phyloP scores from a whole-genome alignment of 805 yeast species.

The Barnettozyma californica region DNA sequence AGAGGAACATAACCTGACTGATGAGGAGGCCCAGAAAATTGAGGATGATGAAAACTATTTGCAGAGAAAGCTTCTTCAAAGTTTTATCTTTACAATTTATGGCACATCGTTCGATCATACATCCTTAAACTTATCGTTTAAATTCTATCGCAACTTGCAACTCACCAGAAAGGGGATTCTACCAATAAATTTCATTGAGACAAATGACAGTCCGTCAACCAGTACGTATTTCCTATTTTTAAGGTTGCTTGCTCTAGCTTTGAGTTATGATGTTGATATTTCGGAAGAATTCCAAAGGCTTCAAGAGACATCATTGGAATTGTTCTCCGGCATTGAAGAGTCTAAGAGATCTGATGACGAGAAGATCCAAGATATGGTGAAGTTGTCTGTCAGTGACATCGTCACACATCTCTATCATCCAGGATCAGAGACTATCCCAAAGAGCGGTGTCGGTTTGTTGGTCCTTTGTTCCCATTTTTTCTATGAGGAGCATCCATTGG shows the following conservation, averaged over 20 bases:
- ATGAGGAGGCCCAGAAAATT: constrained; percentile 37
- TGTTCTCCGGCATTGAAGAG: constrained; percentile 36
- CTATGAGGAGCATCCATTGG: constrained; percentile 9
- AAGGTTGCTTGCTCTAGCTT: constrained; percentile 45
- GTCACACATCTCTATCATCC: constrained; percentile 25
- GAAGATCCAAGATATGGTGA: constrained; percentile 32
- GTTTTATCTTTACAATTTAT: constrained; percentile 51
- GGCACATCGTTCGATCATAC: constrained; percentile 32
- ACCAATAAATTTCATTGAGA: constrained; percentile 5
- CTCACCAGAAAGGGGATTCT: constrained; percentile 11
- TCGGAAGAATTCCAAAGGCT: constrained; percentile 31
- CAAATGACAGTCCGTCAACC: constrained; percentile 18
- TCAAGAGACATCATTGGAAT: constrained; percentile 32
- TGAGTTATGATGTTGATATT: constrained; percentile 63
- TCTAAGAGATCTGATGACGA: constrained; percentile 29
- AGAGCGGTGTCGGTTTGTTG: constrained; percentile 31
- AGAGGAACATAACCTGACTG: constrained; percentile 20
- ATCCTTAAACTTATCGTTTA: constrained; percentile 27
- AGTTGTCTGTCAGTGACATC: constrained; percentile 32
- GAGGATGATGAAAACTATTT: constrained; percentile 52
- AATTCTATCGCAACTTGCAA: constrained; percentile 19
- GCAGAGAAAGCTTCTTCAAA: constrained; percentile 61
- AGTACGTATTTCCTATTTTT: constrained; percentile 31
- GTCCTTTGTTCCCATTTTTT: constrained; percentile 23
- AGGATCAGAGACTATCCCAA: constrained; percentile 26